These are phyloP conservation scores for Tephrocybe rancida DNA, from an alignment of 768 basidiomycete species.

Conservation along the genomic window DNA sequence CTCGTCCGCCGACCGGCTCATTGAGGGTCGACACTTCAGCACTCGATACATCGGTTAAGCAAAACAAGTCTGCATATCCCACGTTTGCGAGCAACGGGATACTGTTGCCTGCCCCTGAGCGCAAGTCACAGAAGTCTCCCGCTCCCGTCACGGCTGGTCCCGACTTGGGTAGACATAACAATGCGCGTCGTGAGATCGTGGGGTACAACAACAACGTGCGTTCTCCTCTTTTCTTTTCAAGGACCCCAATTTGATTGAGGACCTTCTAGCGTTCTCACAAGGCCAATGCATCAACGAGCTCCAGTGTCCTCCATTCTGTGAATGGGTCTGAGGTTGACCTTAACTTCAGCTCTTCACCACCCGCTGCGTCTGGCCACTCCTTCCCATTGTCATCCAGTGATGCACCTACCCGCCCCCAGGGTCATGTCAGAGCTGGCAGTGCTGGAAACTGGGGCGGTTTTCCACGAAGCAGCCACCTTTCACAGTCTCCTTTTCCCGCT, in stretches of 20 bases:
- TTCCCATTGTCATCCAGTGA: slow-evolving; percentile 47
- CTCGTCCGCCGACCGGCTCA: slow-evolving; percentile 68
- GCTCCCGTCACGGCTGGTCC: slow-evolving; percentile 85
- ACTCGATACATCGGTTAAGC: slow-evolving; percentile 59
- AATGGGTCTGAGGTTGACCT: slow-evolving; percentile 70
- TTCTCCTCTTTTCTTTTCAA: neutral
- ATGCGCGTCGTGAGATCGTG: slow-evolving; percentile 72
- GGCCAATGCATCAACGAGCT: slow-evolving; percentile 42
- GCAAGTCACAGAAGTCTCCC: slow-evolving; percentile 65
- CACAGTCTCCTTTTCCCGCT: slow-evolving; percentile 52
- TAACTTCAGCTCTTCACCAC: slow-evolving; percentile 59
- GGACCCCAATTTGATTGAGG: neutral
- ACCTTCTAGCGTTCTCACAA: slow-evolving; percentile 44
- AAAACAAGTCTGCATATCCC: slow-evolving; percentile 89
- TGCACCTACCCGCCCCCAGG: slow-evolving; percentile 50
- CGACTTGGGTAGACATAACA: slow-evolving; percentile 78
- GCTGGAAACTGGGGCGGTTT: slow-evolving; percentile 79
- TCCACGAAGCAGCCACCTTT: slow-evolving; percentile 53
- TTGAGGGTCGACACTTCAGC: slow-evolving; percentile 76
- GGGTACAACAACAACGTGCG: slow-evolving; percentile 70
- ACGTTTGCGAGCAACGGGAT: slow-evolving; percentile 64
- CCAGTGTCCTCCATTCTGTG: slow-evolving; percentile 73
- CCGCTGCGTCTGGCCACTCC: slow-evolving; percentile 44
- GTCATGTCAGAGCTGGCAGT: slow-evolving; percentile 78
- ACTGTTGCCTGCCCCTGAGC: slow-evolving; percentile 59